Percentiles rank a stretch among this genome's conserved stretches.
Evolutionary conservation across 805 yeast species (phyloP).

Genomic region (Teunomyces atbi): DNA sequence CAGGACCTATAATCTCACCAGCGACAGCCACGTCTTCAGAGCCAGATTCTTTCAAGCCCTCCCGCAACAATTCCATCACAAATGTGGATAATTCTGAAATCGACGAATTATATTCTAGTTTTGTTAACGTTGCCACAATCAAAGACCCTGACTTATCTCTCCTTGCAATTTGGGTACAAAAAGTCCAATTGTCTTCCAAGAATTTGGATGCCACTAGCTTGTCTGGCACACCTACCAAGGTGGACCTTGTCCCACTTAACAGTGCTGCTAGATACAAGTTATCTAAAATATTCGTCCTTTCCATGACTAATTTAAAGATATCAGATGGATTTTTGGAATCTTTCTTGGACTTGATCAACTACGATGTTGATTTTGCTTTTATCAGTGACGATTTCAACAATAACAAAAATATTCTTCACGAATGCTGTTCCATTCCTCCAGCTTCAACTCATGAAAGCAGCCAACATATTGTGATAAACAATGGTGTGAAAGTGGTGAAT

Average conservation of each 20-base stretch:
- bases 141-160: conserved; percentile 39
- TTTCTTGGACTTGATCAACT: conserved; percentile 43
- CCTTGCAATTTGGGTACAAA: conserved; percentile 39
- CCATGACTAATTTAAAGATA: conserved; percentile 63
- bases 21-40: not conserved
- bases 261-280: conserved; percentile 30
- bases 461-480: conserved; percentile 39
- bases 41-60: not conserved
- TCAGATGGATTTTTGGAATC: conserved; percentile 58
- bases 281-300: conserved; percentile 69
- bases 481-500: conserved; percentile 41
- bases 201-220: not conserved
- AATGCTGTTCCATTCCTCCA: conserved; percentile 47
- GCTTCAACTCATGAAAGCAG: conserved; percentile 29
- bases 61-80: conserved; percentile 7
- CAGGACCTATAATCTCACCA: conserved; percentile 1
- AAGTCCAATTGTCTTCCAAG: conserved; percentile 27
- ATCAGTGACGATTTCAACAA: conserved; percentile 59
- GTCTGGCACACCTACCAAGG: conserved; percentile 1
- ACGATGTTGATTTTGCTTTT: conserved; percentile 57
- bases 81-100: conserved; percentile 43
- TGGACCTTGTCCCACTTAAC: conserved; percentile 9
- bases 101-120: conserved; percentile 72
- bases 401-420: conserved; percentile 73
- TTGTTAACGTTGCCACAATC: conserved; percentile 51